Evolutionary conservation across 2,329 filamentous ascomycete genomes (phyloP).

Genomic region (Cladophialophora psammophila): DNA sequence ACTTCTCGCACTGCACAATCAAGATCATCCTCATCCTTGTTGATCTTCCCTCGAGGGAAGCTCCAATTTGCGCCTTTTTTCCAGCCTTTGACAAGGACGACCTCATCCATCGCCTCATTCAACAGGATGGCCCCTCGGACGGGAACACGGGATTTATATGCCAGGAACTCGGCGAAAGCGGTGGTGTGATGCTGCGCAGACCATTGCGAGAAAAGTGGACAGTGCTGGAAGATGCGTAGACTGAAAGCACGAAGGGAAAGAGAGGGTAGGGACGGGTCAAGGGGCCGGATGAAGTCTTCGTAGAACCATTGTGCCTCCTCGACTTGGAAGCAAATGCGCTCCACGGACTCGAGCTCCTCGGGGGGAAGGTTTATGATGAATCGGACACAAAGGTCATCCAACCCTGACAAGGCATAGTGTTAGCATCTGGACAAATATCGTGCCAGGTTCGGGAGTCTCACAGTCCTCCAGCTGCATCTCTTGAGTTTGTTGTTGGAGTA

Average conservation of each 20-base stretch:
- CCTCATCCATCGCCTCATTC: constrained; percentile 92
- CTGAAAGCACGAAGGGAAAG: constrained; percentile 87
- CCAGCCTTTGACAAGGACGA: constrained; percentile 94
- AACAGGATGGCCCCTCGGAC: constrained; percentile 93
- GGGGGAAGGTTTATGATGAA: constrained; percentile 97
- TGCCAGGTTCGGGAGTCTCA: constrained; percentile 49
- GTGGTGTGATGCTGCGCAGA: constrained; percentile 77
- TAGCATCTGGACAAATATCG: constrained; percentile 19
- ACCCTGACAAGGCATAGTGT: constrained; percentile 63
- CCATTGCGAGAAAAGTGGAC: constrained; percentile 83
- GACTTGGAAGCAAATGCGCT: constrained; percentile 96
- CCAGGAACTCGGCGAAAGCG: constrained; percentile 89
- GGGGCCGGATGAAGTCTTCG: constrained; percentile 95
- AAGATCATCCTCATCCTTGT: constrained; percentile 92
- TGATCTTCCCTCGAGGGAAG: constrained; percentile 96
- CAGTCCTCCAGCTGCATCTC: constrained; percentile 92
- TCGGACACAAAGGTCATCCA: constrained; percentile 96
- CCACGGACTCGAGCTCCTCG: constrained; percentile 87
- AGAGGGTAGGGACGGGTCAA: constrained; percentile 83
- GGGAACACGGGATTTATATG: constrained; percentile 93
- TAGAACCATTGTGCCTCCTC: constrained; percentile 99
- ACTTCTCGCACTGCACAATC: constrained; percentile 95
- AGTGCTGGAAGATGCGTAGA: constrained; percentile 90
- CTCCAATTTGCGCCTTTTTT: constrained; percentile 97
- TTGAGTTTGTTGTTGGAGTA: constrained; percentile 49